These are phyloP conservation scores for Pseudopithomyces chartarum DNA, from an alignment of 2,329 filamentous ascomycete genomes.

Conservation along the genomic window DNA sequence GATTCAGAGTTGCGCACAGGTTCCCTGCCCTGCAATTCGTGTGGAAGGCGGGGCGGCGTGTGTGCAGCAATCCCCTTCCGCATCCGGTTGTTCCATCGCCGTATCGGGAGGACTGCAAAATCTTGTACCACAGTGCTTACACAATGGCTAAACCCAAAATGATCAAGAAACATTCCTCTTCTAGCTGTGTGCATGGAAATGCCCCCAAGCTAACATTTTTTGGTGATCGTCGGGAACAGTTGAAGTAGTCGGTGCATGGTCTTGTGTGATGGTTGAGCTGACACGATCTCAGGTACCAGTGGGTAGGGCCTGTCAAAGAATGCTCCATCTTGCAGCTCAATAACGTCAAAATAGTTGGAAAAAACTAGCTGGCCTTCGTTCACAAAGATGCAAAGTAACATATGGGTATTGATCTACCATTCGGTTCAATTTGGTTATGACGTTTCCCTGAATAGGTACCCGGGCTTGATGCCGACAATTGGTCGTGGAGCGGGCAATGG, in stretches of 20 bases:
- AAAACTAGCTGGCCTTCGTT: too few species aligned
- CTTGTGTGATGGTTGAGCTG: too few species aligned
- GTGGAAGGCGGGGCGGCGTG: not conserved
- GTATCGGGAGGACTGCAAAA: conserved; percentile 12
- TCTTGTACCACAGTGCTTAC: conserved; percentile 7
- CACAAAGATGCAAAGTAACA: too few species aligned
- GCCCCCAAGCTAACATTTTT: not conserved
- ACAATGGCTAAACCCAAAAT: conserved; percentile 1
- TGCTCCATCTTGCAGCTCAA: too few species aligned
- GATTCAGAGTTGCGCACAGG: not conserved
- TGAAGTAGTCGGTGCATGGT: not conserved
- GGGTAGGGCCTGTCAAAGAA: too few species aligned
- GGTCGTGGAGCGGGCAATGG: not conserved
- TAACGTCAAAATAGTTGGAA: too few species aligned
- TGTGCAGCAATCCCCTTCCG: conserved; percentile 5
- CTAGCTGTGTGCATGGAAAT: conserved; percentile 4
- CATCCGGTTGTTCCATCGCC: conserved; percentile 7
- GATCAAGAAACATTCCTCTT: not conserved
- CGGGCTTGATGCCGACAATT: not conserved
- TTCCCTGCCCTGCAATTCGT: not conserved
- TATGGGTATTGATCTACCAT: too few species aligned
- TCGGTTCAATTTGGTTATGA: not conserved
- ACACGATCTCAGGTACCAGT: too few species aligned
- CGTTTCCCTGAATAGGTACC: not conserved
- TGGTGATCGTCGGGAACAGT: conserved; percentile 5